A percentile compares a stretch with the other conserved stretches of the same genome.
Conservation (phyloP, 345 rosid species). For the Syzygium aromaticum region DNA sequence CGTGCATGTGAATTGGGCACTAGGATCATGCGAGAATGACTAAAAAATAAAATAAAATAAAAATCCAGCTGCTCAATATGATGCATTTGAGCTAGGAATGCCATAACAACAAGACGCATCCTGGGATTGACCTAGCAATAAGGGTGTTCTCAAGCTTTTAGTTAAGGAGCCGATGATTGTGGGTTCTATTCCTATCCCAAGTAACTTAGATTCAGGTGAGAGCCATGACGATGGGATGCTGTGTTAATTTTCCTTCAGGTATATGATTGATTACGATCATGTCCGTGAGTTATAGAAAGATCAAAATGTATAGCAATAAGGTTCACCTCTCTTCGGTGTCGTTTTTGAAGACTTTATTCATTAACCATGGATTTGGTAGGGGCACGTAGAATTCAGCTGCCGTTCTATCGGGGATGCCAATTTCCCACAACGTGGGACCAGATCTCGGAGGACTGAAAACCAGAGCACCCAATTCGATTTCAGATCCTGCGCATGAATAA, state of each 20-base stretch:
- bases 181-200: neutral
- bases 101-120: neutral
- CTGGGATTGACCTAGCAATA: neutral
- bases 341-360: constrained; percentile 11
- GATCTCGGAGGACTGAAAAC: constrained; percentile 28
- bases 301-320: neutral
- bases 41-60: too few species aligned
- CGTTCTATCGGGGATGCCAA: constrained; percentile 27
- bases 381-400: constrained; percentile 37
- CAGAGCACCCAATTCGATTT: constrained; percentile 6
- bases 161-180: neutral
- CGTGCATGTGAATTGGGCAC: neutral
- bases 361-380: constrained; percentile 8
- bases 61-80: neutral
- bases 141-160: neutral
- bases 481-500: constrained; percentile 7
- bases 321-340: neutral
- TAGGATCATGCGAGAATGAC: neutral
- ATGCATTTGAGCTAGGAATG: neutral
- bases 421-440: constrained; percentile 44
- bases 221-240: neutral
- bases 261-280: neutral
- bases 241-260: neutral
- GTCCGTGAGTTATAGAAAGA: too few species aligned
- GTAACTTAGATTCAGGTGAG: neutral